Evolutionary conservation across 1,284 basidiomycete species (phyloP).

Genomic region (Trichosporon sp.): DNA sequence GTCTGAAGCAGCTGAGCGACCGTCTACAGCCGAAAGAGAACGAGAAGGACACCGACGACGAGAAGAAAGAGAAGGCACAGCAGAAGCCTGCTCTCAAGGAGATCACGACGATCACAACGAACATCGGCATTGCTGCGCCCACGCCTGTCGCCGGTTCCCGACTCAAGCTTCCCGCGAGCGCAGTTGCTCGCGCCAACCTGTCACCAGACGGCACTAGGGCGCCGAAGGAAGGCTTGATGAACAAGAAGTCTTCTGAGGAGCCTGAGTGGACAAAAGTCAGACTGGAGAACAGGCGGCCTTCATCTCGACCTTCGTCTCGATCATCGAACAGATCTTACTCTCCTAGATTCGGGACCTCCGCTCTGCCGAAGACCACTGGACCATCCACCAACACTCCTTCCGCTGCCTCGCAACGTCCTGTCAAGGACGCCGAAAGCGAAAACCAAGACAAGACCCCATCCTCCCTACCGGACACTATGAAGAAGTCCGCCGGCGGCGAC

Average conservation of each 20-base stretch:
- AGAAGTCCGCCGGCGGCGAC: neutral
- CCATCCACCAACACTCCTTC: neutral
- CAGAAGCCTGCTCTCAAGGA: constrained; percentile 42
- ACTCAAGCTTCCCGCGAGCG: constrained; percentile 59
- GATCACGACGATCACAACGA: constrained; percentile 46
- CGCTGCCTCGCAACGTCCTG: neutral
- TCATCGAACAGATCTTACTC: neutral
- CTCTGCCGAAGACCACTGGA: neutral
- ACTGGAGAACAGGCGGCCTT: too few relatives aligned
- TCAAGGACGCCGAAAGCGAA: neutral
- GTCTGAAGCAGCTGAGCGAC: constrained; percentile 34
- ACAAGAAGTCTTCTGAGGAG: neutral
- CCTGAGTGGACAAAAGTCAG: neutral
- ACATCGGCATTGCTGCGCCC: constrained; percentile 25
- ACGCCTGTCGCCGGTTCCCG: constrained; percentile 56
- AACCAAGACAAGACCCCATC: neutral
- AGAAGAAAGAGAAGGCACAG: neutral
- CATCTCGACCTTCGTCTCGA: too few relatives aligned
- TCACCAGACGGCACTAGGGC: neutral
- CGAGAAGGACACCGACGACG: neutral
- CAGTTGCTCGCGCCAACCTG: constrained; percentile 51
- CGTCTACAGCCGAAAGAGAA: constrained; percentile 17
- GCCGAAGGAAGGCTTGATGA: neutral
- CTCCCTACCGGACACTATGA: neutral
- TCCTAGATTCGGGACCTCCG: neutral